Evolutionary conservation across 495 filamentous ascomycete species (phyloP).

Genomic region (Penicillium tannophilum): DNA sequence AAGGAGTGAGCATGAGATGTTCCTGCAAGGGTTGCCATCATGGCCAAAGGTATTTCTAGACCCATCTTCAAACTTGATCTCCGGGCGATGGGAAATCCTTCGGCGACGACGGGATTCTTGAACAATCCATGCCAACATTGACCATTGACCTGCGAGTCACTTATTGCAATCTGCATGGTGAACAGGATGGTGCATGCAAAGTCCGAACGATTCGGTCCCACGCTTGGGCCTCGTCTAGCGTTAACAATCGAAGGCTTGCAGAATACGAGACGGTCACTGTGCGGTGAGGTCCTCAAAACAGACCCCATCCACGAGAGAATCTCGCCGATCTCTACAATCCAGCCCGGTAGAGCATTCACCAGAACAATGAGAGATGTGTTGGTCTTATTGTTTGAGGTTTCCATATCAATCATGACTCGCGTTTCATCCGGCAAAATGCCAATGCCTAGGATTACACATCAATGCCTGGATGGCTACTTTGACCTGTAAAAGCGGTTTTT

Average conservation of each 20-base stretch:
- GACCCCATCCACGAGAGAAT: slow-evolving; percentile 11
- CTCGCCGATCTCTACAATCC: slow-evolving; percentile 8
- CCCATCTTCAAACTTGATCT: neutral
- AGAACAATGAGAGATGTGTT: neutral
- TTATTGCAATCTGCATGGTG: neutral
- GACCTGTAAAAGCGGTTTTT: too few species aligned
- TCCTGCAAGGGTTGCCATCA: neutral
- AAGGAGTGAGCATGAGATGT: neutral
- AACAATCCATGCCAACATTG: neutral
- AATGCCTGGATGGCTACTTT: neutral
- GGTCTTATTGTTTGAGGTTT: neutral
- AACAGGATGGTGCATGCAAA: neutral
- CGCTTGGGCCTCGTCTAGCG: neutral
- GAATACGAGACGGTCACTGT: neutral
- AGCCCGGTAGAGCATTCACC: neutral
- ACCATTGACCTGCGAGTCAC: neutral
- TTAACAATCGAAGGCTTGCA: neutral
- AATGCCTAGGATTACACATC: neutral
- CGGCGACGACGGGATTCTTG: neutral
- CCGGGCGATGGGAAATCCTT: neutral
- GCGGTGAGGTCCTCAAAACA: slow-evolving; percentile 2
- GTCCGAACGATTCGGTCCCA: neutral
- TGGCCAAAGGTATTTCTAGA: neutral
- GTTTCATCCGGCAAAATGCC: neutral
- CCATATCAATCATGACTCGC: neutral